These are phyloP conservation scores for Ceratonia siliqua DNA, from an alignment of 306 rosid species.

Conservation along the genomic window DNA sequence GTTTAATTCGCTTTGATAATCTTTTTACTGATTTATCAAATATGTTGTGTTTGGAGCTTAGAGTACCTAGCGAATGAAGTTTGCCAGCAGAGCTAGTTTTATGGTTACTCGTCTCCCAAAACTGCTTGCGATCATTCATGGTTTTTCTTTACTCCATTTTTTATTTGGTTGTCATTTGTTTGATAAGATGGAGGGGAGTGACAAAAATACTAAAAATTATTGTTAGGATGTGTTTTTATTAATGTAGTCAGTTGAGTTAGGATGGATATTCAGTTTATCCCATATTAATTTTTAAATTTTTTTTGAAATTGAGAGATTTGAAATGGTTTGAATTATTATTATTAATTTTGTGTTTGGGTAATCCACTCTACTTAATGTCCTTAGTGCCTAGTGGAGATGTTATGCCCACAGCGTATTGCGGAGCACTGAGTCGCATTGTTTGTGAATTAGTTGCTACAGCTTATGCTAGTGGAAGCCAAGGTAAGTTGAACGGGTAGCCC, in stretches of 20 bases:
- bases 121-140: not conserved
- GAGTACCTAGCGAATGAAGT: not conserved
- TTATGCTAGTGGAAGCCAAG: not conserved
- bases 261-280: no score
- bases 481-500: not conserved
- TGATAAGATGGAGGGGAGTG: no score
- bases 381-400: not conserved
- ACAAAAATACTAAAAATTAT: no score
- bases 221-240: no score
- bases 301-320: no score
- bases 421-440: not conserved
- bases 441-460: not conserved
- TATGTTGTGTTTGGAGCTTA: slow-evolving; percentile 29
- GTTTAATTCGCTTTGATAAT: slow-evolving; percentile 22
- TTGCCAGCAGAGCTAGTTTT: not conserved
- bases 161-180: no score
- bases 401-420: not conserved
- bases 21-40: slow-evolving; percentile 21
- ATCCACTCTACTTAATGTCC: no score
- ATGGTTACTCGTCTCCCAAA: not conserved
- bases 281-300: no score
- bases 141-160: not conserved
- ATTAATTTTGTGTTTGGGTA: no score
- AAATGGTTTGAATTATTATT: no score
- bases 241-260: no score